Evolutionary conservation across 192 early-diverging fungal species (phyloP).

Genomic region (Cladochytrium replicatum): DNA sequence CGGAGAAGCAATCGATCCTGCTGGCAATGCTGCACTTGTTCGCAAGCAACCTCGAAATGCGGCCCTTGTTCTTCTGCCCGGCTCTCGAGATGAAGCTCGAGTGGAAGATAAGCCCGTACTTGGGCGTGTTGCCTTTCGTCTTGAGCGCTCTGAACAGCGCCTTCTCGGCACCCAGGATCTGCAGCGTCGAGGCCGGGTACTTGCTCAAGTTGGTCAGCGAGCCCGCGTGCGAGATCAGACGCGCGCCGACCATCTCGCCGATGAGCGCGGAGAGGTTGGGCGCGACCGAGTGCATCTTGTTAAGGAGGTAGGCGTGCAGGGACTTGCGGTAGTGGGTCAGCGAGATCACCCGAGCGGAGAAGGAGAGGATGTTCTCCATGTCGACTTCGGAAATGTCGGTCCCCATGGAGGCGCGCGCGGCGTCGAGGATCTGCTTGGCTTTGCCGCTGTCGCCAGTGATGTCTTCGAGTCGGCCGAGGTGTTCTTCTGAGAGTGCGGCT

Average conservation of each 20-base stretch:
- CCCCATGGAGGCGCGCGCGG: slow-evolving; percentile 93
- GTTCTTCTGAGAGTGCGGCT: slow-evolving; percentile 63
- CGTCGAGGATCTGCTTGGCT: slow-evolving; percentile 84
- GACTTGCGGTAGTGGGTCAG: slow-evolving; percentile 90
- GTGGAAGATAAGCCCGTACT: slow-evolving; percentile 99
- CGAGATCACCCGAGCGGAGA: slow-evolving; percentile 83
- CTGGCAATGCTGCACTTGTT: slow-evolving; percentile 98
- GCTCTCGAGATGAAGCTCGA: slow-evolving; percentile 94
- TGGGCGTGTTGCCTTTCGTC: slow-evolving; percentile 95
- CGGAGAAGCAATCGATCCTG: slow-evolving; percentile 91
- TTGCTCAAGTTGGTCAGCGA: slow-evolving; percentile 94
- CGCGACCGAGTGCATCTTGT: slow-evolving; percentile 93
- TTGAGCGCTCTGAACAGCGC: slow-evolving; percentile 98
- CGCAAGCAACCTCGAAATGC: slow-evolving; percentile 95
- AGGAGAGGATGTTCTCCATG: slow-evolving; percentile 88
- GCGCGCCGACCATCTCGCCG: slow-evolving; percentile 96
- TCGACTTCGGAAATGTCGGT: slow-evolving; percentile 94
- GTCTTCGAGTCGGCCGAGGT: slow-evolving; percentile 68
- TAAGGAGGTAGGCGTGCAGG: slow-evolving; percentile 82
- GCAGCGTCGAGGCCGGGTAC: slow-evolving; percentile 95
- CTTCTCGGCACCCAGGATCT: slow-evolving; percentile 99
- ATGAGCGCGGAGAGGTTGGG: slow-evolving; percentile 95
- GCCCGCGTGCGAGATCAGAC: slow-evolving; percentile 95
- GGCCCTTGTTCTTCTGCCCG: slow-evolving; percentile 96
- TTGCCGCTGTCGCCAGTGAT: slow-evolving; percentile 71